These are phyloP conservation scores for Clitopilus passeckerianus DNA, from an alignment of 768 basidiomycete genomes.

Conservation along the genomic window DNA sequence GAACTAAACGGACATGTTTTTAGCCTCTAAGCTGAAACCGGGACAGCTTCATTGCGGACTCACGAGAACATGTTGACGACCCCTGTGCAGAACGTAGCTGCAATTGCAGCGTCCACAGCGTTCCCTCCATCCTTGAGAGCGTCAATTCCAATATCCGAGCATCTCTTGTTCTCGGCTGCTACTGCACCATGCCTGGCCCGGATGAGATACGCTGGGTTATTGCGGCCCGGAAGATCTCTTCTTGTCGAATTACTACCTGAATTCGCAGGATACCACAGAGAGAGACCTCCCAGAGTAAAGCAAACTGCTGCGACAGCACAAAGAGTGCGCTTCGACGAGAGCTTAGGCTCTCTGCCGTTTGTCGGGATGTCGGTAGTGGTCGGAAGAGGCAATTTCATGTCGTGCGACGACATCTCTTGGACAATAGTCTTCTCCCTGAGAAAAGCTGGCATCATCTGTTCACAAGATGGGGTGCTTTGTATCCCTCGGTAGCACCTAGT, in stretches of 20 bases:
- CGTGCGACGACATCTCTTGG: background rate
- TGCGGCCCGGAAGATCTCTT: constrained; percentile 10
- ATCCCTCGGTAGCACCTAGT: background rate
- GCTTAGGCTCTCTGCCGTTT: background rate
- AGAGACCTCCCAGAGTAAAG: background rate
- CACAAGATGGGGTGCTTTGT: background rate
- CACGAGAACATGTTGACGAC: constrained; percentile 91
- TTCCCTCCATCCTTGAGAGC: constrained; percentile 81
- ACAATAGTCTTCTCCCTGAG: background rate
- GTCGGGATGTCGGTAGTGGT: background rate
- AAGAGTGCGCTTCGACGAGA: background rate
- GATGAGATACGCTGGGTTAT: constrained; percentile 43
- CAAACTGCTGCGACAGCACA: background rate
- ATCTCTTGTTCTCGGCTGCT: constrained; percentile 81
- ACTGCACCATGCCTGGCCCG: constrained; percentile 77
- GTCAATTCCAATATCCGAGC: constrained; percentile 81
- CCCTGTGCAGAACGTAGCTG: constrained; percentile 72
- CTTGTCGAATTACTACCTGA: background rate
- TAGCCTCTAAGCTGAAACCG: background rate
- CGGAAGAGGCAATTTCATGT: background rate
- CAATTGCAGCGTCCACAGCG: constrained; percentile 85
- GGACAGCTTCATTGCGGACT: constrained; percentile 17
- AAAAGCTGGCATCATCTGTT: background rate
- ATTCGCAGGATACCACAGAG: background rate
- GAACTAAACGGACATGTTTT: constrained; percentile 29